Conservation (phyloP, 2,329 filamentous ascomycete species). For the Fusarium sarcochroum region DNA sequence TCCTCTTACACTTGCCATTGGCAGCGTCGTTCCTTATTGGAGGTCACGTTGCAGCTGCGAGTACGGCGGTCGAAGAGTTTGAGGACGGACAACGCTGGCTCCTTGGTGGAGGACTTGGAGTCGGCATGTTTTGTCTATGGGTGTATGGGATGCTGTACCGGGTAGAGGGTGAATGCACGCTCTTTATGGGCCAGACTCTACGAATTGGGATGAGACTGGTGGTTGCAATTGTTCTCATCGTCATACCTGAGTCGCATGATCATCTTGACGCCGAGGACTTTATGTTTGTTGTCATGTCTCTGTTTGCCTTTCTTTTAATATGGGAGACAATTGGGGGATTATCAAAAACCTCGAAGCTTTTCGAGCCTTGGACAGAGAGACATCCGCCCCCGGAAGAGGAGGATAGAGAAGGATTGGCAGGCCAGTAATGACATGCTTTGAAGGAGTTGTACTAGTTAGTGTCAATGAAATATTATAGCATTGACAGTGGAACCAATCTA, state of each 20-base stretch:
- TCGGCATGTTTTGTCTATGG: conserved; percentile 62
- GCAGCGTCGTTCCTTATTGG: conserved; percentile 62
- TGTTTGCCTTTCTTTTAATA: conserved; percentile 58
- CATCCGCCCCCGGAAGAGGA: conserved; percentile 49
- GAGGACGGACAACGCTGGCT: conserved; percentile 62
- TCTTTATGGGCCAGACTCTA: conserved; percentile 53
- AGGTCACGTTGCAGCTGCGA: conserved; percentile 61
- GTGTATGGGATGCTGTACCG: conserved; percentile 59
- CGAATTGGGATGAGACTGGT: conserved; percentile 55
- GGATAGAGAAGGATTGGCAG: conserved; percentile 34
- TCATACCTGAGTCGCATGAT: conserved; percentile 55
- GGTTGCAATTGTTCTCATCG: conserved; percentile 51
- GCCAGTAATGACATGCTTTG: not conserved
- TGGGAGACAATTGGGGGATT: conserved; percentile 61
- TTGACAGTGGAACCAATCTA: not conserved
- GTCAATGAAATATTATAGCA: not conserved
- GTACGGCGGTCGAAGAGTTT: conserved; percentile 56
- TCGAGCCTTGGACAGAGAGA: conserved; percentile 53
- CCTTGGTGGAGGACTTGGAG: conserved; percentile 61
- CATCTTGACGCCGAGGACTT: conserved; percentile 53
- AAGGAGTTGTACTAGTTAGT: not conserved
- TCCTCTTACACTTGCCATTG: conserved; percentile 61
- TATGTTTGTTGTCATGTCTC: conserved; percentile 59
- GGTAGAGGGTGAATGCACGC: conserved; percentile 53
- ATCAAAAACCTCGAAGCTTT: conserved; percentile 48